phyloP scores from a whole-genome alignment of 2,329 filamentous ascomycete species.

The Aspergillus sp. region DNA sequence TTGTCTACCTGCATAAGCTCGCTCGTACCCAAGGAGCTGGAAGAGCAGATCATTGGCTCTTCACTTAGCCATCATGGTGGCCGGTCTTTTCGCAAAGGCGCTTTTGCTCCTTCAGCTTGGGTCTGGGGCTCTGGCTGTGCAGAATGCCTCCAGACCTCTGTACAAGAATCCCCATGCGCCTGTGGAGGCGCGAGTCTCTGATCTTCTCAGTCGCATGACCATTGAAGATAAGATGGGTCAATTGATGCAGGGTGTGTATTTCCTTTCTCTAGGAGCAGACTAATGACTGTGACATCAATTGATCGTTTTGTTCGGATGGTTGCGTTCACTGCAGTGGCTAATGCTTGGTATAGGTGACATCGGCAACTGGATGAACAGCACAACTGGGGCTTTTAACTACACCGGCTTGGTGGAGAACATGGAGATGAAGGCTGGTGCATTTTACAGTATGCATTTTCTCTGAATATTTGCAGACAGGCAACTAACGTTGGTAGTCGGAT shows the following conservation, averaged over 20 bases:
- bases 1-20: not conserved
- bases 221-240: conserved; percentile 73
- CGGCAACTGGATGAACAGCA: conserved; percentile 71
- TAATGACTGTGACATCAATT: not conserved
- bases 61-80: conserved; percentile 11
- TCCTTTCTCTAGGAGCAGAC: not conserved
- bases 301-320: not conserved
- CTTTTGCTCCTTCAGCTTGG: conserved; percentile 30
- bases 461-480: not conserved
- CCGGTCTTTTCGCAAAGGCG: conserved; percentile 23
- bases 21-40: not conserved
- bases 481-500: conserved; percentile 54
- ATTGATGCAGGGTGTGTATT: conserved; percentile 57
- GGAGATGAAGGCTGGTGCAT: conserved; percentile 64
- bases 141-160: conserved; percentile 23
- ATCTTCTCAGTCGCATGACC: conserved; percentile 72
- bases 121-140: conserved; percentile 20
- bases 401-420: conserved; percentile 69
- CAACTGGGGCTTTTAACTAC: conserved; percentile 65
- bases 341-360: conserved; percentile 57
- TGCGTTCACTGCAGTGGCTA: not conserved
- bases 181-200: conserved; percentile 65
- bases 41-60: not conserved
- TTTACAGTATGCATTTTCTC: conserved; percentile 52
- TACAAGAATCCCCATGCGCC: conserved; percentile 67